Evolutionary conservation across 2,329 filamentous ascomycete genomes (phyloP).

Genomic region (Diplocarpon mali): DNA sequence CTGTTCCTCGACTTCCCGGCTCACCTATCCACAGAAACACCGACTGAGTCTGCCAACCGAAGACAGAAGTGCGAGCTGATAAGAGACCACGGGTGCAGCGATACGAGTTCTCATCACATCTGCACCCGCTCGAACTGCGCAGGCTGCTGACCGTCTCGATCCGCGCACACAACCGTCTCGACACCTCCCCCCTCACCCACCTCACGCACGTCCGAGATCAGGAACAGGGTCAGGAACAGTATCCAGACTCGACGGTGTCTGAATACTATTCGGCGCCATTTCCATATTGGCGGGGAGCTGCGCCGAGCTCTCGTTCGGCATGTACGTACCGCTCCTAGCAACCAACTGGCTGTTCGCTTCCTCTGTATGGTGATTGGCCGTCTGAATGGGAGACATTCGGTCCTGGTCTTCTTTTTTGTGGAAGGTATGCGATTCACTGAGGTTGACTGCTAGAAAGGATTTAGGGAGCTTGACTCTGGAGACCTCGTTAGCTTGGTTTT

Average conservation of each 20-base stretch:
- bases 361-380: not conserved
- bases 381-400: not conserved
- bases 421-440: slow-evolving; percentile 28
- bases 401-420: slow-evolving; percentile 22
- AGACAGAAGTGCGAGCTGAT: no score
- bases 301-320: not conserved
- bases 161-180: no score
- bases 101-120: no score
- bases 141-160: no score
- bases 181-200: not conserved
- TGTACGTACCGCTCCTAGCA: no score
- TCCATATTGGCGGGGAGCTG: not conserved
- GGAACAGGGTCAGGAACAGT: not conserved
- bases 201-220: not conserved
- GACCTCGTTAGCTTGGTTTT: slow-evolving; percentile 9
- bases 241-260: slow-evolving; percentile 3
- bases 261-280: not conserved
- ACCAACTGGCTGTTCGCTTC: no score
- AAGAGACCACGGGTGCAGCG: no score
- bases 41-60: no score
- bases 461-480: slow-evolving; percentile 28
- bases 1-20: no score
- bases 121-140: no score
- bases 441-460: slow-evolving; percentile 28
- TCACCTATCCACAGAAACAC: no score